Base-by-base conservation (phyloP, 2,329 filamentous ascomycete genomes). In the Nemania sp. region DNA sequence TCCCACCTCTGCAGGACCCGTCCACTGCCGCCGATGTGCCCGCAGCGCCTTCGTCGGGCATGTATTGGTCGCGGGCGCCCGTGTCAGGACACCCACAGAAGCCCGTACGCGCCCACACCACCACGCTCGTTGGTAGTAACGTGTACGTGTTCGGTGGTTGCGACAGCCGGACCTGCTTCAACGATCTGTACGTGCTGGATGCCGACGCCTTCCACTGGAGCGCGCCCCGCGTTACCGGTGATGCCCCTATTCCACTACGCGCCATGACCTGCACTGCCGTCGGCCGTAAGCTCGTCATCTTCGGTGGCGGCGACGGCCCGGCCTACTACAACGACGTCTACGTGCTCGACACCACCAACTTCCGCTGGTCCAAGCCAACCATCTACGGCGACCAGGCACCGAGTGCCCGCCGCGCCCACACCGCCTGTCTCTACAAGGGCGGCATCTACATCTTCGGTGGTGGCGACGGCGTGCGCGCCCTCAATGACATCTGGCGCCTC, bases 261-360 rank as follows among this genome's bases (percentile, higher is more conserved):
- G 86, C 86, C 61, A 89, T 89, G 86, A 88, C 86, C 5, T 87
- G 83, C 66, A 89, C 86, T 4, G 84, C 85, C 20, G 84, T 88
- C 17, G 84, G 84, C 61, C 87, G 87, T 74, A 88, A 86, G 69
- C 76, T 89, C 23, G 80, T 89, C 37, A 77, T 89, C 2, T 88
- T 89, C 65, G 86, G 86, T 49, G 86, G 86, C 39, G 86, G 86
- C 51, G 86, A 89, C 63, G 86, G 86, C 0, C 85, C 85, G 0
- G 80, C 83, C 20, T 89, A 89, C 70, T 88, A 88, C 69, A 88
- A 88, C 64, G 84, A 88, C 62, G 80, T 89, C 17, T 88, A 88
- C 66, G 83, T 89, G 40, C 75, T 88, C n/a, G 86, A 89, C 65
- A 89, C 85, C 19, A 76, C 84, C 56, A 89, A 84, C 67, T 86